phyloP scores from a whole-genome alignment of 139 green algal genomes.

The Chlorella sorokiniana region DNA sequence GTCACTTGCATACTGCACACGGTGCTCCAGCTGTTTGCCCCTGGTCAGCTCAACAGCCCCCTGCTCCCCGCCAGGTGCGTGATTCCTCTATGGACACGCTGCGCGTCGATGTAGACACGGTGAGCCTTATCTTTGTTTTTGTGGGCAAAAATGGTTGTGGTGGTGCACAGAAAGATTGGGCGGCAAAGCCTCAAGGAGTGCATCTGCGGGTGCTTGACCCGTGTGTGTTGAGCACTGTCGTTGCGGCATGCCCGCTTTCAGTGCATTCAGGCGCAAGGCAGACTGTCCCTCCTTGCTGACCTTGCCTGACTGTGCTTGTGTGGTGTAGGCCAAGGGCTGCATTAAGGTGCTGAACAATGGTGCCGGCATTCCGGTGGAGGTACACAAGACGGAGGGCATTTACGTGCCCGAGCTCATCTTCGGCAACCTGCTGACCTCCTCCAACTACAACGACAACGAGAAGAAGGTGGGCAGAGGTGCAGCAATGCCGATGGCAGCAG shows the following conservation, averaged over 20 bases:
- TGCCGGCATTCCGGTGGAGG: slow-evolving; percentile 93
- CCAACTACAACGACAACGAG: slow-evolving; percentile 99
- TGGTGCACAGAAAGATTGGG: too few species aligned
- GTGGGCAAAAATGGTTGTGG: too few species aligned
- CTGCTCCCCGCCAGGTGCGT: slow-evolving; percentile 16
- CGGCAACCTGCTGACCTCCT: slow-evolving; percentile 96
- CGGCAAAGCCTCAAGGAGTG: too few species aligned
- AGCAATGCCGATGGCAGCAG: too few species aligned
- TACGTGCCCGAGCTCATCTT: slow-evolving; percentile 99
- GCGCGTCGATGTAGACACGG: slow-evolving; percentile 81
- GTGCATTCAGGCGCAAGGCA: not conserved
- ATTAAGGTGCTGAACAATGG: slow-evolving; percentile 97
- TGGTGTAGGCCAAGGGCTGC: slow-evolving; percentile 63
- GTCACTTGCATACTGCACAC: too few species aligned
- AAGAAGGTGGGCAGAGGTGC: slow-evolving; percentile 92
- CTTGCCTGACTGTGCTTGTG: not conserved
- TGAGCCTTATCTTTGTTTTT: slow-evolving; percentile 32
- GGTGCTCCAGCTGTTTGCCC: too few species aligned
- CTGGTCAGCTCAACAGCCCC: not conserved
- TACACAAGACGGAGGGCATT: slow-evolving; percentile 92
- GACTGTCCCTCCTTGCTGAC: not conserved
- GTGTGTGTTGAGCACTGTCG: too few species aligned
- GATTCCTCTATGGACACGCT: slow-evolving; percentile 94
- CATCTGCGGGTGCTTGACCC: too few species aligned
- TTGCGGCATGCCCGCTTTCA: too few species aligned